A percentile compares a stretch with the other conserved stretches of the same genome.
Evolutionary conservation across 1,284 basidiomycete genomes (phyloP).

Genomic region (Sparassis latifolia): DNA sequence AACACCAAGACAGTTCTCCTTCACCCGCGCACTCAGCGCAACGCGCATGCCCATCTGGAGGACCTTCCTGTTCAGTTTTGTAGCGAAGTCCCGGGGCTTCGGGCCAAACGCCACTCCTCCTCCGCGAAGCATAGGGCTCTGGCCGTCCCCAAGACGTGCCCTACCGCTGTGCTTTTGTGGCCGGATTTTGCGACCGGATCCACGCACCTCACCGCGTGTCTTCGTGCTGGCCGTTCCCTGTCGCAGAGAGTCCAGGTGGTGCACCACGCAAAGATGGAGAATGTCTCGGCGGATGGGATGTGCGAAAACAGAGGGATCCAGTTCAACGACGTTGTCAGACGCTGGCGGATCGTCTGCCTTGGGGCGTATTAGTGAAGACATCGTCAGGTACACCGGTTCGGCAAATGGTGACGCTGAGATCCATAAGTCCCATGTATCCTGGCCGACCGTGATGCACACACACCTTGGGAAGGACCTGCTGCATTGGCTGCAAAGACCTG

Average conservation of each 20-base stretch:
- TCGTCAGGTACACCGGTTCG: slow-evolving; percentile 49
- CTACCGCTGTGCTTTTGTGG: slow-evolving; percentile 90
- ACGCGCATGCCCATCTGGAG: slow-evolving; percentile 90
- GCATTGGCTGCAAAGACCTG: neutral
- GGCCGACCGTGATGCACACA: neutral
- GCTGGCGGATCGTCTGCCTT: slow-evolving; percentile 30
- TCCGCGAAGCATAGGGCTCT: slow-evolving; percentile 86
- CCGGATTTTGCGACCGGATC: slow-evolving; percentile 84
- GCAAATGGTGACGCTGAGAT: slow-evolving; percentile 33
- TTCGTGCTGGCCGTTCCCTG: slow-evolving; percentile 91
- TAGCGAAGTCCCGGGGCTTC: slow-evolving; percentile 86
- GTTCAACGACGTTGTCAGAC: slow-evolving; percentile 54
- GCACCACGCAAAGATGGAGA: slow-evolving; percentile 88
- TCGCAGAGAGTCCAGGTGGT: slow-evolving; percentile 83
- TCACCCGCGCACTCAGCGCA: slow-evolving; percentile 77
- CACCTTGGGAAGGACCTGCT: neutral
- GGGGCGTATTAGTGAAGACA: slow-evolving; percentile 52
- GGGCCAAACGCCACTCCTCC: slow-evolving; percentile 92
- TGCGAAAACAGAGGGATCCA: slow-evolving; percentile 81
- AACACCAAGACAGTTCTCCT: slow-evolving; percentile 69
- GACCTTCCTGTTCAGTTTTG: slow-evolving; percentile 85
- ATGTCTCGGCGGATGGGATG: slow-evolving; percentile 88
- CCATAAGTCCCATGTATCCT: neutral
- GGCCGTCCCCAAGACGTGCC: slow-evolving; percentile 86
- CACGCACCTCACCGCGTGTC: slow-evolving; percentile 84